Percentiles rank a stretch among this genome's conserved stretches.
Conservation (phyloP, 78 protist species). For the Pigoraptor vietnamica region DNA sequence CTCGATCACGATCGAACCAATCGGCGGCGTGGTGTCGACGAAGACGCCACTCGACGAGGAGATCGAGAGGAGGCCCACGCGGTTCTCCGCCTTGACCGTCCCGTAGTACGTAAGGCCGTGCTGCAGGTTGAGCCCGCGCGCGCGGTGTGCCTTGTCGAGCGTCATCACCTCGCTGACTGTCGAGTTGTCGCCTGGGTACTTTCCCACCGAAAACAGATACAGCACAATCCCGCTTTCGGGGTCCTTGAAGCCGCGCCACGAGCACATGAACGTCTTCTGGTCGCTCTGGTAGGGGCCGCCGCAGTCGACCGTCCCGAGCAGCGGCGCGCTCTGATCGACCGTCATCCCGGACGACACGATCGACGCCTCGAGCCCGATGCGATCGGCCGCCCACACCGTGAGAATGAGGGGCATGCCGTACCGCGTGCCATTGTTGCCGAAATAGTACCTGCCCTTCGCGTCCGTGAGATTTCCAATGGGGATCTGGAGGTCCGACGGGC, state of each 20-base stretch:
- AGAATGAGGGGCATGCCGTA: not conserved
- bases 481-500: not conserved
- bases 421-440: not conserved
- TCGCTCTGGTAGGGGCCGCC: not conserved
- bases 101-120: not conserved
- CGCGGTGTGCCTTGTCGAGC: not conserved
- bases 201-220: not conserved
- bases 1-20: not conserved
- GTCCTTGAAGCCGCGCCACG: not conserved
- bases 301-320: not conserved
- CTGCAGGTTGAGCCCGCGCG: not conserved
- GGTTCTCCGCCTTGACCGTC: not conserved
- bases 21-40: not conserved
- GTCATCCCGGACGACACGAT: not conserved
- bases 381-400: not conserved
- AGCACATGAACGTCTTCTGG: not conserved
- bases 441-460: not conserved
- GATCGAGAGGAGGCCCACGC: not conserved
- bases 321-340: not conserved
- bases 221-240: not conserved
- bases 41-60: not conserved
- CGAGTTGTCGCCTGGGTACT: not conserved
- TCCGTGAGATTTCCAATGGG: not conserved
- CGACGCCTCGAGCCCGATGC: not conserved
- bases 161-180: not conserved